Conservation (phyloP, 345 rosid species). For the Linum usitatissimum region DNA sequence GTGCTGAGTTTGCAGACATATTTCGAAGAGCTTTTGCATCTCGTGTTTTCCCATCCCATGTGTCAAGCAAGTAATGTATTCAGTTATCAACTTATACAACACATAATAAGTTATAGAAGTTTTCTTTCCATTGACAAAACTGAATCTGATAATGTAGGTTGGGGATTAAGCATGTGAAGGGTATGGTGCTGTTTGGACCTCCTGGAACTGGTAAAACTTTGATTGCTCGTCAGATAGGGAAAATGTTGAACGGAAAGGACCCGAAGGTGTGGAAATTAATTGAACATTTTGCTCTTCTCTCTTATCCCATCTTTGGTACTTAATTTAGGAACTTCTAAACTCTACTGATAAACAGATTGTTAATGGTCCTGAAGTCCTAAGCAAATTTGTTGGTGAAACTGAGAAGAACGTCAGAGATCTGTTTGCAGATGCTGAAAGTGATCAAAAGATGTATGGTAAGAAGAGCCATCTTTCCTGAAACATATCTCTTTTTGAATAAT, state of each 20-base stretch:
- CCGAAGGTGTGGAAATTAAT: constrained; percentile 59
- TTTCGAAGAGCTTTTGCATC: constrained; percentile 99
- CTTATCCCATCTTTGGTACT: background rate
- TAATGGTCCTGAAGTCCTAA: constrained; percentile 95
- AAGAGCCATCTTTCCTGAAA: background rate
- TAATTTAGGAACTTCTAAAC: constrained; percentile 4
- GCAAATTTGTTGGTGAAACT: constrained; percentile 98
- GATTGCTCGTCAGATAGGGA: constrained; percentile 99
- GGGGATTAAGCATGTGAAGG: constrained; percentile 97
- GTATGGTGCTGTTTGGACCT: constrained; percentile 95
- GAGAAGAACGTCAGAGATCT: constrained; percentile 93
- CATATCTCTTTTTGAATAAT: background rate
- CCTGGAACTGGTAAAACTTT: constrained; percentile 99
- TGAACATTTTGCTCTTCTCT: background rate
- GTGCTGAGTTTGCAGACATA: constrained; percentile 98
- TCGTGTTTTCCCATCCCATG: constrained; percentile 96
- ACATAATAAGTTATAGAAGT: constrained; percentile 5
- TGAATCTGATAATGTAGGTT: constrained; percentile 45
- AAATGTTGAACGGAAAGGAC: constrained; percentile 93
- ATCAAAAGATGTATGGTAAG: constrained; percentile 73
- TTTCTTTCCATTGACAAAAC: constrained; percentile 13
- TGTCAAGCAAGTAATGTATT: constrained; percentile 62
- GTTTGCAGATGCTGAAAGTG: constrained; percentile 97
- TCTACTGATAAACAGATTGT: constrained; percentile 42
- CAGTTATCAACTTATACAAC: constrained; percentile 15